Evolutionary conservation across 2,329 filamentous ascomycete genomes (phyloP), one percentile per base, ranked within the genome.

Genomic region (Epichloe glyceriae): DNA sequence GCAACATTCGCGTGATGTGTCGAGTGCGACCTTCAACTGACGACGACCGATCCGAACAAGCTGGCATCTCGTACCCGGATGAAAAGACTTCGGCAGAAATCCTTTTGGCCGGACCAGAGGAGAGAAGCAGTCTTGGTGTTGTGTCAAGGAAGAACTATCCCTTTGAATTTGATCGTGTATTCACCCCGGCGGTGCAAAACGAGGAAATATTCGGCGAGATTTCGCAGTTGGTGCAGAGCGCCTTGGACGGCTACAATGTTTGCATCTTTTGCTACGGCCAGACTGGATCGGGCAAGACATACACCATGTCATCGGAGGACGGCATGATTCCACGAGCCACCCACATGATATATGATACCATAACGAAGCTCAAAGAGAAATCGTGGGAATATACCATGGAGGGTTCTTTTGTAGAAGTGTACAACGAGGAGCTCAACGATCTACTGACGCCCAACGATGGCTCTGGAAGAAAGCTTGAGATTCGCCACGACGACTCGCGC

Each of bases 191-290:
- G 0, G 81, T 84, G 1, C 78, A 84, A 57, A 98, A 98, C 63
- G 75, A 80, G 17, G 85, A 95, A 57, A 83, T 98, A 1, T 98
- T 98, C 63, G 88, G 87, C 50, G 93, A 98, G 64, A 97, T 97
- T 63, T 94, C 88, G 51, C 93, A 98, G 64, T 79, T 98, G 35
- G 90, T 98, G 1, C 93, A 98, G 68, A 95, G 88, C 58, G 93
- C 94, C 0, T 75, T 98, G 39, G 93, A 98, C 62, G 93, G 93
- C 1, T 98, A 95, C 72, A 98, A 97, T 59, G 93, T 98, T 48
- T 97, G 91, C 68, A 97, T 98, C 55, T 95, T 98, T 70, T 96
- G 90, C 64, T 98, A 98, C 63, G 93, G 93, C 42, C 93, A 98
- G 67, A 98, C 93, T 0, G 93, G 93, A 3, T 93, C 90, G 17